Conservation (phyloP, 352 stramenopile species). For the Phytophthora hybrid region DNA sequence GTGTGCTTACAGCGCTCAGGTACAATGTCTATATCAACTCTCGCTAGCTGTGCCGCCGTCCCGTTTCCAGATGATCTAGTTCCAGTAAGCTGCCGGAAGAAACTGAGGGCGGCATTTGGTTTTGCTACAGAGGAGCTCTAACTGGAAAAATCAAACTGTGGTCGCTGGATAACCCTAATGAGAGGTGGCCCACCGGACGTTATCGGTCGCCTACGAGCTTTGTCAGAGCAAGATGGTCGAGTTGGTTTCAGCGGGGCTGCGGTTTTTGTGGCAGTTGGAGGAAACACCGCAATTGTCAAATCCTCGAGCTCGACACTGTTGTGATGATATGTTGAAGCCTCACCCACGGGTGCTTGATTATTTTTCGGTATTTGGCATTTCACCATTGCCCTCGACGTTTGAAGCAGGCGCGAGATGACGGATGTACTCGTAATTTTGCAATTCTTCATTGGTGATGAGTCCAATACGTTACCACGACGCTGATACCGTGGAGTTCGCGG, state of each 20-base stretch:
- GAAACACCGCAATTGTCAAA: constrained; percentile 3
- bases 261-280: neutral
- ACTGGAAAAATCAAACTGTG: constrained; percentile 9
- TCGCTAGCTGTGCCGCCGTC: constrained; percentile 38
- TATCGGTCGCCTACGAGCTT: constrained; percentile 39
- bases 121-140: constrained; percentile 38
- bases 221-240: constrained; percentile 21
- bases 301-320: neutral
- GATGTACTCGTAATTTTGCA: constrained; percentile 75
- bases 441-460: constrained; percentile 52
- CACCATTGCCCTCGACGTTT: constrained; percentile 52
- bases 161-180: constrained; percentile 53
- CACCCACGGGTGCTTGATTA: constrained; percentile 2
- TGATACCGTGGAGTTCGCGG: constrained; percentile 50
- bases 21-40: constrained; percentile 31
- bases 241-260: constrained; percentile 13
- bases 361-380: constrained; percentile 24
- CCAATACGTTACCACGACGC: constrained; percentile 62
- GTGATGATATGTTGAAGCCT: neutral
- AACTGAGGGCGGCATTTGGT: constrained; percentile 49
- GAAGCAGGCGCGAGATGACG: constrained; percentile 65
- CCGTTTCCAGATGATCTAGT: constrained; percentile 53
- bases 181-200: constrained; percentile 53
- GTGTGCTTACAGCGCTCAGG: constrained; percentile 33
- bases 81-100: constrained; percentile 18